phyloP scores from a whole-genome alignment of 805 yeast genomes.

The Candida fluviatilis region DNA sequence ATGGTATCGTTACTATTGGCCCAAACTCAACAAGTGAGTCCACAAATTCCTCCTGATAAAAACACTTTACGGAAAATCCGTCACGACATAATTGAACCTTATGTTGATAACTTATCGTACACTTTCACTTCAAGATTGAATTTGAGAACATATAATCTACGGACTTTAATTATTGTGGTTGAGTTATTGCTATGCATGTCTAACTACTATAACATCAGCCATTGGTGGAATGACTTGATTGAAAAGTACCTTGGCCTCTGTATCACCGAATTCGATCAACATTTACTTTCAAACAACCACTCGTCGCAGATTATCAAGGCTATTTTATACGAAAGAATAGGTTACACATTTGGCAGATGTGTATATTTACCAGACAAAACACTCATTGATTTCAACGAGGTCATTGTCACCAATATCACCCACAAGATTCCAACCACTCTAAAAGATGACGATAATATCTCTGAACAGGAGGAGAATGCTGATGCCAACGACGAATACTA shows the following conservation, averaged over 20 bases:
- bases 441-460: slow-evolving; percentile 7
- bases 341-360: slow-evolving; percentile 46
- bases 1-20: slow-evolving; percentile 68
- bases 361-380: slow-evolving; percentile 13
- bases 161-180: slow-evolving; percentile 61
- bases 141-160: slow-evolving; percentile 63
- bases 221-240: slow-evolving; percentile 44
- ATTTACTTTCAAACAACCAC: slow-evolving; percentile 35
- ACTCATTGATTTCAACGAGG: slow-evolving; percentile 13
- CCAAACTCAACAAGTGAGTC: slow-evolving; percentile 40
- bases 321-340: slow-evolving; percentile 38
- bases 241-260: slow-evolving; percentile 43
- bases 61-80: slow-evolving; percentile 45
- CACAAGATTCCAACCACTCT: neutral
- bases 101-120: slow-evolving; percentile 68
- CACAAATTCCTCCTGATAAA: slow-evolving; percentile 27
- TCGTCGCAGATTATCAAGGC: slow-evolving; percentile 44
- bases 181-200: slow-evolving; percentile 62
- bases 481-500: slow-evolving; percentile 29
- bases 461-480: slow-evolving; percentile 1
- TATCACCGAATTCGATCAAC: slow-evolving; percentile 42
- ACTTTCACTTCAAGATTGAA: slow-evolving; percentile 71
- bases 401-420: neutral
- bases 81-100: slow-evolving; percentile 52
- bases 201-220: slow-evolving; percentile 33